A percentile compares a stretch with the other conserved stretches of the same genome.
These are phyloP conservation scores for Candida wancherniae DNA, from an alignment of 805 yeast species.

Conservation along the genomic window DNA sequence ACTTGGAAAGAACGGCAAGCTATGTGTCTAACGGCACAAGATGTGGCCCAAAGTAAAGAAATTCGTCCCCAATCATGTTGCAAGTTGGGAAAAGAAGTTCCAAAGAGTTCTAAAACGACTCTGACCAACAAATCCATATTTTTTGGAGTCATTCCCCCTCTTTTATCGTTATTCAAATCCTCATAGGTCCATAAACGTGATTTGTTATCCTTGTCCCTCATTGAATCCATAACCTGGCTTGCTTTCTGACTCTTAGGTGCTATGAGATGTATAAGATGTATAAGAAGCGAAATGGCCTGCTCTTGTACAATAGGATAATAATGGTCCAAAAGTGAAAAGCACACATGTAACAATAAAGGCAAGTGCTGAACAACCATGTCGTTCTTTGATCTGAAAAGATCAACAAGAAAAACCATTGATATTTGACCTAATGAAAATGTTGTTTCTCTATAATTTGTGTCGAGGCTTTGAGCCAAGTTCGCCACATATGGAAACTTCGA, in stretches of 20 bases:
- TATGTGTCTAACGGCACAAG: conserved; percentile 93
- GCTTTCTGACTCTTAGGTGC: conserved; percentile 52
- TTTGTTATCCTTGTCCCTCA: conserved; percentile 48
- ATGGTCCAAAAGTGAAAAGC: conserved; percentile 81
- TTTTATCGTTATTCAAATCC: conserved; percentile 69
- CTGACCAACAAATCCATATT: conserved; percentile 75
- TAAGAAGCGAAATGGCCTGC: conserved; percentile 72
- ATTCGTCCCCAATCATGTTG: conserved; percentile 82
- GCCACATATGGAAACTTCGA: conserved; percentile 65
- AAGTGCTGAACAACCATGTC: conserved; percentile 57
- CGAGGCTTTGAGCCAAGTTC: conserved; percentile 55
- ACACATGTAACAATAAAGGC: conserved; percentile 72
- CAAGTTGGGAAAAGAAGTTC: conserved; percentile 43
- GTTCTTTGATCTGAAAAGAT: conserved; percentile 62
- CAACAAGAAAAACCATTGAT: conserved; percentile 80
- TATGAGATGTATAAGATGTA: conserved; percentile 65
- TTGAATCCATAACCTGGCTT: conserved; percentile 49
- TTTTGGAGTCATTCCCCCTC: conserved; percentile 76
- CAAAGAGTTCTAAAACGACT: conserved; percentile 54
- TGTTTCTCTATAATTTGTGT: conserved; percentile 56
- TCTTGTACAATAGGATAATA: conserved; percentile 79
- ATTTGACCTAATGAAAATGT: conserved; percentile 85
- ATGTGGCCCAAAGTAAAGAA: conserved; percentile 90
- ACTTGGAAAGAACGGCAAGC: conserved; percentile 96
- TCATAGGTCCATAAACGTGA: conserved; percentile 75